A percentile compares a stretch with the other conserved stretches of the same genome.
Conservation (phyloP, 345 rosid species). For the Aquilaria yunnanensis region DNA sequence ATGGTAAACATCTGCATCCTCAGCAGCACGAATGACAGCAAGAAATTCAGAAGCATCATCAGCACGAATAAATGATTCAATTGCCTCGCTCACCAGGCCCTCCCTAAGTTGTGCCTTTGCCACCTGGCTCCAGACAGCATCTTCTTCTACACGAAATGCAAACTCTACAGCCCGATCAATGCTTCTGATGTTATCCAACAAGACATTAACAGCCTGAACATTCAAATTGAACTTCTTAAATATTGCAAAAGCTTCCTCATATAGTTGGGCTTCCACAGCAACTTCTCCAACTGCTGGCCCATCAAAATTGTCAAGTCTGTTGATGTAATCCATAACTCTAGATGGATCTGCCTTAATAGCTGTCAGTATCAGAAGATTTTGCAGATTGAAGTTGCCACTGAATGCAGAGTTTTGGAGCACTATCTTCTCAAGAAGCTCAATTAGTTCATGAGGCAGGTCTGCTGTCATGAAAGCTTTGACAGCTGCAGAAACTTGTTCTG, state of each 20-base stretch:
- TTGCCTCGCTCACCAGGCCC: conserved; percentile 94
- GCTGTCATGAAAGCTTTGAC: conserved; percentile 87
- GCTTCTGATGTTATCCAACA: conserved; percentile 62
- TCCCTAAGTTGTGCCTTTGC: conserved; percentile 93
- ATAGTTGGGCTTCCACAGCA: conserved; percentile 87
- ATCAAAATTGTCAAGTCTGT: conserved; percentile 94
- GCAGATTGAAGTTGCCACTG: conserved; percentile 95
- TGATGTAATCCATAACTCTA: conserved; percentile 94
- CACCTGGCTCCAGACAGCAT: conserved; percentile 96
- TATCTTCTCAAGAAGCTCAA: conserved; percentile 90
- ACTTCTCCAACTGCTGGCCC: conserved; percentile 98
- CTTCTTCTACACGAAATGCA: conserved; percentile 97
- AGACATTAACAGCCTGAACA: conserved; percentile 67
- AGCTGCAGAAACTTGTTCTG: conserved; percentile 82
- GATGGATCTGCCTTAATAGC: conserved; percentile 97
- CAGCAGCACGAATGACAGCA: conserved; percentile 70
- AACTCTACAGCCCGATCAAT: conserved; percentile 90
- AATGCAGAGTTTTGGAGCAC: conserved; percentile 98
- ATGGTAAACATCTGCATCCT: conserved; percentile 76
- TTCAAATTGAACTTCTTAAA: conserved; percentile 84
- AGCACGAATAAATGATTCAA: conserved; percentile 94
- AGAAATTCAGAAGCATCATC: conserved; percentile 80
- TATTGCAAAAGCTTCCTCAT: conserved; percentile 78
- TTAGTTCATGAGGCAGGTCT: conserved; percentile 73
- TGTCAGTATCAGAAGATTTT: conserved; percentile 92